These are phyloP conservation scores for Tricladium varicosporioides DNA, from an alignment of 2,329 filamentous ascomycete species.

Conservation along the genomic window DNA sequence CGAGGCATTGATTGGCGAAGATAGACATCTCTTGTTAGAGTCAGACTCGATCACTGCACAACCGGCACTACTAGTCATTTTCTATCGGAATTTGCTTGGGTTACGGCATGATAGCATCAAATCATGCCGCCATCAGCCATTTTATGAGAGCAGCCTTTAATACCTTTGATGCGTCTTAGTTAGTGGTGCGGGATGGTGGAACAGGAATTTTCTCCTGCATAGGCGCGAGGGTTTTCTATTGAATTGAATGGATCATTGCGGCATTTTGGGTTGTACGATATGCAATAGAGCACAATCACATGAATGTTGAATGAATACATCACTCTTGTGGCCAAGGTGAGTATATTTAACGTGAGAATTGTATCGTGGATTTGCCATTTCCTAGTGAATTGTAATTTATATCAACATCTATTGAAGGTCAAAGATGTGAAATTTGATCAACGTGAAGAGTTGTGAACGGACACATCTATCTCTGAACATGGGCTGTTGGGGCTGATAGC, in stretches of 20 bases:
- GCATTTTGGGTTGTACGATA: constrained; percentile 37
- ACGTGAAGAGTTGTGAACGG: not conserved
- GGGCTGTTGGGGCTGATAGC: not conserved
- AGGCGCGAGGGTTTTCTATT: constrained; percentile 32
- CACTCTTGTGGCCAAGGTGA: too few relatives aligned
- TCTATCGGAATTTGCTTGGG: constrained; percentile 20
- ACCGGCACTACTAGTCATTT: constrained; percentile 19
- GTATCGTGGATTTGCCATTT: constrained; percentile 2
- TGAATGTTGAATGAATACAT: not conserved
- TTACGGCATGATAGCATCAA: constrained; percentile 16
- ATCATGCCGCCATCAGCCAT: constrained; percentile 23
- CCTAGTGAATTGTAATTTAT: not conserved
- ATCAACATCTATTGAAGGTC: too few relatives aligned
- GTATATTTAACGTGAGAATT: not conserved
- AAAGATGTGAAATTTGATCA: not conserved
- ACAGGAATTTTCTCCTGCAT: constrained; percentile 27
- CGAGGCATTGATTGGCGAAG: constrained; percentile 17
- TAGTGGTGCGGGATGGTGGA: constrained; percentile 25
- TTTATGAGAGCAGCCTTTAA: constrained; percentile 32
- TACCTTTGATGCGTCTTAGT: constrained; percentile 34
- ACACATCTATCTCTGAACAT: not conserved
- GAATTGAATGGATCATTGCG: constrained; percentile 23
- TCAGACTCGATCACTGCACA: constrained; percentile 12
- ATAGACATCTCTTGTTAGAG: constrained; percentile 13
- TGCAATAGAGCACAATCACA: constrained; percentile 34